A percentile compares a stretch with the other conserved stretches of the same genome.
Conservation (phyloP, 805 yeast species). For the Myxozyma neglecta region DNA sequence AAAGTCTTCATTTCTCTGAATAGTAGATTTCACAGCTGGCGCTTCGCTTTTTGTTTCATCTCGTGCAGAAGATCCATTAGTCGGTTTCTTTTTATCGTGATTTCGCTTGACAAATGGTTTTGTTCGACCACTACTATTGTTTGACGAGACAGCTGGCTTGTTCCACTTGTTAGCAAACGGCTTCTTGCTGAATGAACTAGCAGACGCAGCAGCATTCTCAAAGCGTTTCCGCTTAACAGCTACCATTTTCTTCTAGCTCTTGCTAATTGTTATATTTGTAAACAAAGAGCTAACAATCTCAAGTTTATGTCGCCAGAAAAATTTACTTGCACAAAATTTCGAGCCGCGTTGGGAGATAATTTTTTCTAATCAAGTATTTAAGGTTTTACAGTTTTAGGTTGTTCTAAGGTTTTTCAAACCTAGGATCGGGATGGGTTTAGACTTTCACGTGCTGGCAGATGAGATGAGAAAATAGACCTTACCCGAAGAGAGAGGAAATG, state of each 20-base stretch:
- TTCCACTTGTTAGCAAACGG: constrained; percentile 12
- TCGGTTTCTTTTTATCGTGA: no score
- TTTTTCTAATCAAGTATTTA: neutral
- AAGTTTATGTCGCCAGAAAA: neutral
- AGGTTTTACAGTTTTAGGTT: neutral
- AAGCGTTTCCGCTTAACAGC: constrained; percentile 17
- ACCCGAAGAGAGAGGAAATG: neutral
- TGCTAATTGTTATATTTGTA: no score
- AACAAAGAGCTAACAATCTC: neutral
- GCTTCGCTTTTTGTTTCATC: neutral
- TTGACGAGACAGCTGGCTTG: neutral
- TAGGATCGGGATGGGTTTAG: neutral
- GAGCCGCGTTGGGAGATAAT: constrained; percentile 7
- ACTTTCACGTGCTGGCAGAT: no score
- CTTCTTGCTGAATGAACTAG: constrained; percentile 4
- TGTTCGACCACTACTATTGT: neutral
- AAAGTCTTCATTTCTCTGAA: constrained; percentile 5
- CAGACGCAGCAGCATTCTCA: neutral
- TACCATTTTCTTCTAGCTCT: constrained; percentile 1
- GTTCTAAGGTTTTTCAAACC: no score
- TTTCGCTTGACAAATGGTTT: constrained; percentile 2
- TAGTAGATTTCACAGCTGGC: neutral
- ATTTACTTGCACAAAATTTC: neutral
- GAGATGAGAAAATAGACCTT: neutral
- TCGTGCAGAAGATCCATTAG: no score